These are phyloP conservation scores for Trichaptum fuscoviolaceum DNA, from an alignment of 768 basidiomycete genomes.

Conservation along the genomic window DNA sequence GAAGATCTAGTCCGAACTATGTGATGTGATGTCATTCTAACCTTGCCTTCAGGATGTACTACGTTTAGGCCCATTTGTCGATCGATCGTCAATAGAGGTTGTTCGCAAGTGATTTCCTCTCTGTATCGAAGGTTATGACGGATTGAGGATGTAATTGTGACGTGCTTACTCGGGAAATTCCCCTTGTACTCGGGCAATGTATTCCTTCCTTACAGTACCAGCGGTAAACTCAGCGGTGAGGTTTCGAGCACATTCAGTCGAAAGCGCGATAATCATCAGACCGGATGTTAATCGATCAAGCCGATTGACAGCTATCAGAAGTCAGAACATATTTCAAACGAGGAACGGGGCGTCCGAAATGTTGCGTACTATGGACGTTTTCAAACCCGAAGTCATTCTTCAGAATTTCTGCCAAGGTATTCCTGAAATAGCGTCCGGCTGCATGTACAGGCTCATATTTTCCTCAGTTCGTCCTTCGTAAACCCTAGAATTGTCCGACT, in stretches of 20 bases:
- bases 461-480: constrained; percentile 1
- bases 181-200: constrained; percentile 83
- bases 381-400: constrained; percentile 76
- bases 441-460: constrained; percentile 77
- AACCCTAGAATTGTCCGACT: constrained; percentile 32
- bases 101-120: constrained; percentile 75
- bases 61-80: constrained; percentile 96
- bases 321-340: background rate
- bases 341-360: background rate
- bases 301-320: constrained; percentile 76
- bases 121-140: constrained; percentile 31
- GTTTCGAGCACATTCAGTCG: constrained; percentile 56
- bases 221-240: constrained; percentile 79
- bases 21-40: constrained; percentile 24
- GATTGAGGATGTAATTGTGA: background rate
- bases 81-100: constrained; percentile 87
- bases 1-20: background rate
- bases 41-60: constrained; percentile 93
- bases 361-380: constrained; percentile 71
- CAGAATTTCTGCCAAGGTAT: constrained; percentile 85
- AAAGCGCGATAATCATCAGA: constrained; percentile 87
- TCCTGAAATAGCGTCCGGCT: constrained; percentile 83
- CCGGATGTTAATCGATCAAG: constrained; percentile 93
- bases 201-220: constrained; percentile 84
- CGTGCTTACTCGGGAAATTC: constrained; percentile 76